Evolutionary conservation across 2,329 filamentous ascomycete genomes (phyloP), one percentile per base, ranked within the genome.

Genomic region (Cladophialophora carrionii): DNA sequence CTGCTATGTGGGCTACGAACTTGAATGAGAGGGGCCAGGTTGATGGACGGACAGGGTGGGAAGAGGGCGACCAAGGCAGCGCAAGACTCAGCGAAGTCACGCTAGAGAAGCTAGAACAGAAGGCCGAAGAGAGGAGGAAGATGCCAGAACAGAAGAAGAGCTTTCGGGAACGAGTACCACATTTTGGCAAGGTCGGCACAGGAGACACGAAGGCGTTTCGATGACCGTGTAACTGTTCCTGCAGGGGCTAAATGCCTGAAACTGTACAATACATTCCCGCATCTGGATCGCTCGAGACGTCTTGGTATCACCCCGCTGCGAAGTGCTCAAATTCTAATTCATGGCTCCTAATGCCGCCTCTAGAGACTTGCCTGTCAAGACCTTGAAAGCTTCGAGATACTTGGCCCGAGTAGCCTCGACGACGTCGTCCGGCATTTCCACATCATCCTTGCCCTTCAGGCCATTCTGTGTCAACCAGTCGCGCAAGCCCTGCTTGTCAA

Each of bases 1-100:
- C 93, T 74, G 86, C 87, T 66, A 87, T 97, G 20, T 99, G 94
- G 92, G 93, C 94, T 0, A 96, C 93, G 0, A 97, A 97, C 75
- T 80, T 86, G 67, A n/a, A 76, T 77, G 71, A 76, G 74, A 22
- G 77, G 74, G 70, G 74, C 69, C 67, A 72, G 52, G 62, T 72
- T 34, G 70, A 71, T 55, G 70, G 71, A 3, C 61, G 69, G 24
- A 72, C 67, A 1, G 71, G 69, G 10, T 71, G 70, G 69, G 62
- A 71, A 58, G 68, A 71, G 32, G 69, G 71, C 14, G 71, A 72
- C 37, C 70, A 70, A 49, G 70, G 71, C 14, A 72, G 71, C 56
- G 68, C 71, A 20, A 67, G 70, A 56, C 60, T 71, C 29, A 59
- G 62, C 32, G 68, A 72, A 55, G 70, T 71, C 9, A 72, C 71